Percentiles rank a stretch among this genome's conserved stretches.
These are phyloP conservation scores for Nitzschia sp. DNA, from an alignment of 108 stramenopile genomes.

Conservation along the genomic window DNA sequence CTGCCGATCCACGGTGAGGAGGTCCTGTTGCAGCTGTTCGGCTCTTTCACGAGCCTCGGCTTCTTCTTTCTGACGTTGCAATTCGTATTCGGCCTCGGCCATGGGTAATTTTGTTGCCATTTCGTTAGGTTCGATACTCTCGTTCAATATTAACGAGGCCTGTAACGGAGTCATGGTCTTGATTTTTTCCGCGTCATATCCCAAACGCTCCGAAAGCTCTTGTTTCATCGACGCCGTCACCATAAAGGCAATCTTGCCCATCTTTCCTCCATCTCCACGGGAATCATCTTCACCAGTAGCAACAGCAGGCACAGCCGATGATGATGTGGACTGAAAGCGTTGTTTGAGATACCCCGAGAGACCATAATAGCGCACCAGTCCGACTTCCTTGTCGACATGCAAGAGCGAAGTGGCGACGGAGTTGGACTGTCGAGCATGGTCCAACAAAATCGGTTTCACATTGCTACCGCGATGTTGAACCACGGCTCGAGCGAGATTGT, in stretches of 20 bases:
- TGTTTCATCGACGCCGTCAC: constrained; percentile 54
- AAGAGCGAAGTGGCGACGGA: constrained; percentile 38
- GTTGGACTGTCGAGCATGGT: constrained; percentile 32
- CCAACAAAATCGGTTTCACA: constrained; percentile 31
- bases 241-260: constrained; percentile 59
- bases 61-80: constrained; percentile 19
- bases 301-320: neutral
- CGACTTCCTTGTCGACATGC: constrained; percentile 41
- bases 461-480: constrained; percentile 4
- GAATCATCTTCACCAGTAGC: constrained; percentile 1
- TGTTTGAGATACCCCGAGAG: constrained; percentile 38
- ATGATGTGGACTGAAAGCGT: constrained; percentile 17
- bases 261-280: neutral
- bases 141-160: constrained; percentile 45
- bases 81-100: constrained; percentile 26
- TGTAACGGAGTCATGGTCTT: constrained; percentile 50
- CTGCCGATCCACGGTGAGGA: neutral
- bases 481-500: constrained; percentile 21
- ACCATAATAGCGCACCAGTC: constrained; percentile 52
- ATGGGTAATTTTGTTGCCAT: constrained; percentile 11
- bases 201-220: constrained; percentile 35
- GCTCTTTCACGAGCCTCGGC: neutral
- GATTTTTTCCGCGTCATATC: constrained; percentile 37
- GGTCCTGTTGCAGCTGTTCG: neutral
- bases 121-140: constrained; percentile 28